Evolutionary conservation across 140 eudicot genomes (phyloP), one percentile per base, ranked within the genome.

Genomic region (Anethum foeniculum): DNA sequence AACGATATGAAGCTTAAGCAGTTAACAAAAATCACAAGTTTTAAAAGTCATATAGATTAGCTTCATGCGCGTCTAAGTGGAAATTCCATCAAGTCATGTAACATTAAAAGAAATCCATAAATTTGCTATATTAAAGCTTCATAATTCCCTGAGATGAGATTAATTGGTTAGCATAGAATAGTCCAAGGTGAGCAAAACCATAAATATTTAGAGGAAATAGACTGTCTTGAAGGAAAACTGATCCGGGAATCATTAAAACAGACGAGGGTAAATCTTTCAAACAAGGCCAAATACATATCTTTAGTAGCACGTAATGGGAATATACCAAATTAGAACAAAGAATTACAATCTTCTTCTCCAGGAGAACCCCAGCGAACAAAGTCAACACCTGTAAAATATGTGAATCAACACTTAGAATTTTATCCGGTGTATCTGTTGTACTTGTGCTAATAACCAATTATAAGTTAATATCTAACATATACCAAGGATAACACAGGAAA

Each of bases 261-360:
- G 21, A 65, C 7, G 13, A 4, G 39, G 14, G 41, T 21, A 39
- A 5, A 36, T 25, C 54, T 56, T 65, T 77, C 77, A 34, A 52
- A 36, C 71, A 5, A 74, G n/a, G 73, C 60, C 74, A 58, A 60
- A 36, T 56, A 38, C 73, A 38, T 44, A 25, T 47, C 19, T 84
- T 62, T 3, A 25, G 34, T 62, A 62, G 69, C 34, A 62, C 9
- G 48, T 30, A 78, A 83, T 34, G 43, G 36, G 82, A 64, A 86
- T 93, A 32, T 87, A 95, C 99, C 99, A 95, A 84, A 79, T 95
- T 95, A 27, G 99, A 92, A 83, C 97, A 92, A 80, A 92, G 93
- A 73, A 95, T 82, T 43, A 89, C 90, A 82, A 91, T 92, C 80
- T 95, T 96, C 86, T 95, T 95, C 89, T 95, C 99, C 90, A 95